Conservation (phyloP, 495 filamentous ascomycete genomes). For the Trichoderma asperelloides region DNA sequence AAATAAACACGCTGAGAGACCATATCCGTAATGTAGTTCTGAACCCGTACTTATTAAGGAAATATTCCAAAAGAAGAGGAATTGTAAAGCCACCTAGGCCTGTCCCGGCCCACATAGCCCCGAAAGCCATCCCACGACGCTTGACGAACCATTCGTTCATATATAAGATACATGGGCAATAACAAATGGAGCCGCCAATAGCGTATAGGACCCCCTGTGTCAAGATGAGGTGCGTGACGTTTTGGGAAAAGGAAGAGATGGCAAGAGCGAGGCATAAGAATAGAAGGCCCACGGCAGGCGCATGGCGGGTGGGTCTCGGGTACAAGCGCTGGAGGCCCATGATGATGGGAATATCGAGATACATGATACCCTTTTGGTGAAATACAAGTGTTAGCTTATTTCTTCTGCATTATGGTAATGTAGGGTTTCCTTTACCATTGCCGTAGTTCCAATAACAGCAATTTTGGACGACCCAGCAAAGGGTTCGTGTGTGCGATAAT, state of each 20-base stretch:
- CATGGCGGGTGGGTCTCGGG: constrained; percentile 22
- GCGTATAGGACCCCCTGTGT: constrained; percentile 49
- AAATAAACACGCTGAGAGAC: constrained; percentile 35
- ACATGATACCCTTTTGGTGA: constrained; percentile 36
- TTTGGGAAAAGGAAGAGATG: constrained; percentile 36
- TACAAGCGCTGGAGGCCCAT: constrained; percentile 26
- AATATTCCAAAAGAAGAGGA: constrained; percentile 41
- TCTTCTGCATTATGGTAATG: no score
- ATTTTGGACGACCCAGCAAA: constrained; percentile 31
- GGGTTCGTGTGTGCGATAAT: constrained; percentile 34
- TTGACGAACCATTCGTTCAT: constrained; percentile 50
- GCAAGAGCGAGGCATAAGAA: constrained; percentile 33
- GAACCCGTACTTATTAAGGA: constrained; percentile 46
- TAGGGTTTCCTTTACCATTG: constrained; percentile 17
- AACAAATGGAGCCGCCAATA: constrained; percentile 39
- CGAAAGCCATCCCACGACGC: constrained; percentile 45
- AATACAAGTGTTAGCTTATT: background rate
- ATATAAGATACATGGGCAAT: constrained; percentile 39
- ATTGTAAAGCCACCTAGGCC: constrained; percentile 30
- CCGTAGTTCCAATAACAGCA: constrained; percentile 33
- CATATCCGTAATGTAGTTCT: constrained; percentile 43
- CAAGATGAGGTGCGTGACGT: constrained; percentile 36
- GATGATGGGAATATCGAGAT: constrained; percentile 35
- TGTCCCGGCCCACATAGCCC: constrained; percentile 43
- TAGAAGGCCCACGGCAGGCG: constrained; percentile 28